phyloP scores from a whole-genome alignment of 768 basidiomycete species.

The Mrakia gelida region DNA sequence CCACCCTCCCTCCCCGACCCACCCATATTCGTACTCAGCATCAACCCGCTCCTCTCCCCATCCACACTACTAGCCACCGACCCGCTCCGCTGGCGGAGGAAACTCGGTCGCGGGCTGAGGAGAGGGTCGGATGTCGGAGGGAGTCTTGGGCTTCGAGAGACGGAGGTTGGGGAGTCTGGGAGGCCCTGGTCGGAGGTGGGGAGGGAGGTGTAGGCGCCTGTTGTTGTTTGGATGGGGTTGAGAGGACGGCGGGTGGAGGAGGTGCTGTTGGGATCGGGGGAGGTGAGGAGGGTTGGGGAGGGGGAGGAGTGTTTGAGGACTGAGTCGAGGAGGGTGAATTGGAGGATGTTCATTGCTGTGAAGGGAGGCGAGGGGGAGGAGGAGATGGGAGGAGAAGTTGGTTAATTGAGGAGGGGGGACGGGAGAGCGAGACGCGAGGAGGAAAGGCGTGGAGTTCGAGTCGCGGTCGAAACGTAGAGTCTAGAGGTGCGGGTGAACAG shows the following conservation, averaged over 20 bases:
- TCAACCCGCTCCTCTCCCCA: not conserved
- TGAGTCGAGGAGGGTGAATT: constrained; percentile 26
- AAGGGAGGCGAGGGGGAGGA: not conserved
- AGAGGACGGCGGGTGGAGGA: not conserved
- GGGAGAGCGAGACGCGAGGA: not conserved
- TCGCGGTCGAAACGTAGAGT: not conserved
- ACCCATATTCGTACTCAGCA: not conserved
- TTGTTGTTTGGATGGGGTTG: not conserved
- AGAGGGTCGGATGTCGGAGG: not conserved
- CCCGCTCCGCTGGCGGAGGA: not conserved
- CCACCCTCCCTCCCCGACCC: not conserved
- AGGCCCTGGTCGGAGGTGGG: not conserved
- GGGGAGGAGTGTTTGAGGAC: constrained; percentile 22
- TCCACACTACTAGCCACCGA: not conserved
- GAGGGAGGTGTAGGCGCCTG: not conserved
- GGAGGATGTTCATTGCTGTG: constrained; percentile 31
- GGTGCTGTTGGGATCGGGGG: not conserved
- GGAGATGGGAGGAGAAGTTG: not conserved
- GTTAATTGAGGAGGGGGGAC: not conserved
- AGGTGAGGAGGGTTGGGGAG: not conserved
- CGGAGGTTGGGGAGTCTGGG: not conserved
- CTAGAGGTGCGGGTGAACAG: not conserved
- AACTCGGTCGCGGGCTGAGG: not conserved
- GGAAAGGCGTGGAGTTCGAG: not conserved
- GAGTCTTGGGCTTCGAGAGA: not conserved